Conservation (phyloP, 192 early-diverging fungal genomes). For the Dissophora globulifera region DNA sequence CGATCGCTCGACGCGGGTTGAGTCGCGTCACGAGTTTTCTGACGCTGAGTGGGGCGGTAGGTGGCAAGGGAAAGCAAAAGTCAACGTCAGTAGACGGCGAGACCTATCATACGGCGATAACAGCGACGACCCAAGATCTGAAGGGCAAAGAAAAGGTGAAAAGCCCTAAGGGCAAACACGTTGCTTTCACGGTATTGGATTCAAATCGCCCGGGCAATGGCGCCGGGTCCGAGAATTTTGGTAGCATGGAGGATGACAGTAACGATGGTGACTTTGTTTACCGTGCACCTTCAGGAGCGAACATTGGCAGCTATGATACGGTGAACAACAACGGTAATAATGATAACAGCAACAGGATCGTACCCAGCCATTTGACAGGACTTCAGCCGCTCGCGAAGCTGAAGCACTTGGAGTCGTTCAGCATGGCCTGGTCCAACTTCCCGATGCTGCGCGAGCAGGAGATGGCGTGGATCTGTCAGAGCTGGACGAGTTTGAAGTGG, state of each 20-base stretch:
- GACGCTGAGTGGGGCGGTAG: not conserved
- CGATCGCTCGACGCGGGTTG: not conserved
- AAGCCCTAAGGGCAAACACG: too few species aligned
- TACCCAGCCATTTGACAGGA: not conserved
- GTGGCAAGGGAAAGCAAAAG: conserved; percentile 6
- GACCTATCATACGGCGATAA: not conserved
- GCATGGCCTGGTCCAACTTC: conserved; percentile 25
- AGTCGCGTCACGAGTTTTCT: conserved; percentile 6
- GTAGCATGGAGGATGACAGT: not conserved
- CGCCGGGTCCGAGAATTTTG: not conserved
- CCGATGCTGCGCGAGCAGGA: conserved; percentile 19
- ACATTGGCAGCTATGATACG: not conserved
- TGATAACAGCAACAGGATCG: conserved; percentile 6
- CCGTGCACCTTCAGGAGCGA: too few species aligned
- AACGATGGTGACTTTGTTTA: not conserved
- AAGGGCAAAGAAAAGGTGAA: conserved; percentile 10
- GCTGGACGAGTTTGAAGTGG: conserved; percentile 20
- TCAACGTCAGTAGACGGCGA: not conserved
- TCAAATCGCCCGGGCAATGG: too few species aligned
- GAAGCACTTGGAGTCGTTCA: conserved; percentile 9
- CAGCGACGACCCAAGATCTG: not conserved
- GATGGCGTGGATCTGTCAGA: conserved; percentile 20
- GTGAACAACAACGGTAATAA: not conserved
- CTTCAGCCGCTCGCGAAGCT: conserved; percentile 16
- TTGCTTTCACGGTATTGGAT: too few species aligned